Base-by-base conservation (phyloP, 2,329 filamentous ascomycete genomes). In the Aureobasidium lini region DNA sequence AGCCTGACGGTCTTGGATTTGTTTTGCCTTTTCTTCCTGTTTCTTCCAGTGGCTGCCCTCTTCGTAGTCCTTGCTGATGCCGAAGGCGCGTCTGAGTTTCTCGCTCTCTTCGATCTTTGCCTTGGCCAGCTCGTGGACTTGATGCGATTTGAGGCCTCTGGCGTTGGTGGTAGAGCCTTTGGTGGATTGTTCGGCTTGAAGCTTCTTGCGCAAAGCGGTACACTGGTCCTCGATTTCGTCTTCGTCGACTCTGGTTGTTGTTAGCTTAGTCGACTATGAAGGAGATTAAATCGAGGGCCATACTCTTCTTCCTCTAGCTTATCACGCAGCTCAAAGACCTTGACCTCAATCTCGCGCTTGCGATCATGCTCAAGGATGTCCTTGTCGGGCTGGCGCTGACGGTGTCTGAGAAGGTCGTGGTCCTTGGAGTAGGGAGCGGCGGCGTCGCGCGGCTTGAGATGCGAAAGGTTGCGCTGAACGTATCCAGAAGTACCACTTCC, bases 31-130 rank as follows among this genome's bases (percentile, higher is more conserved):
- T 73, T 93, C 89, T 69, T 94, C 90, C 71, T 95, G 88, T 64
- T 84, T 86, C 75, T 84, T 86, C 89, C 90, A 94, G 72, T 96
- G 89, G 52, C 86, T 83, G 6, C 90, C 91, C 72, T 95, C 90
- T 70, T 93, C 86, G 67, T 94, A 94, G 71, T 93, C 82, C 70
- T 87, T 86, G 69, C 86, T 86, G 68, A 97, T 95, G 52, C 91
- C 92, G 65, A 99, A 79, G 7, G 94, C 94, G 73, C 81, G 89
- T 64, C 93, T 79, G 71, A 99, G 77, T 67, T 89, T 83, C 76
- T 97, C 92, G 73, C 88, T 96, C 80, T 99, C 94, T 72, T 90
- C 88, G 66, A 95, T 93, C 81, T 99, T 99, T 62, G 93, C 94
- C 68, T 94, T 89, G 16, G 94, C 94, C 72, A 96, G 81, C 76